A percentile compares a stretch with the other conserved stretches of the same genome.
These are phyloP conservation scores for Periconia digitata DNA, from an alignment of 2,329 filamentous ascomycete genomes.

Conservation along the genomic window DNA sequence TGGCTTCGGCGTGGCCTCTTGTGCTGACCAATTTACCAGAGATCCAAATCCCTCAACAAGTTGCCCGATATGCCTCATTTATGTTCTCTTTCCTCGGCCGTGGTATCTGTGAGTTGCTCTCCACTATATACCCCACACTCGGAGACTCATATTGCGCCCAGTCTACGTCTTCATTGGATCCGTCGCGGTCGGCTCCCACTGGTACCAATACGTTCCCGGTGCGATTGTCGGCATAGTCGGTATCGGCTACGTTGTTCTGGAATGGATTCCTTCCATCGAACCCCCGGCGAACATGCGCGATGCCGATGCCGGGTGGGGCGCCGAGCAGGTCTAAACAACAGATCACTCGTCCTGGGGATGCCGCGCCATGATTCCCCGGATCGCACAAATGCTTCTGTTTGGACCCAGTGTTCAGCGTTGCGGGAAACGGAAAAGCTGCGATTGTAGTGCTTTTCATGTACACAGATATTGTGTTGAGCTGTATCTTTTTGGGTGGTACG, in stretches of 20 bases:
- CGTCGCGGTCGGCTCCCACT: conserved; percentile 70
- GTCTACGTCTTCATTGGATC: conserved; percentile 96
- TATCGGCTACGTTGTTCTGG: conserved; percentile 65
- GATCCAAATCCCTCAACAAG: conserved; percentile 91
- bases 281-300: conserved; percentile 58
- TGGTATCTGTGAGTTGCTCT: conserved; percentile 78
- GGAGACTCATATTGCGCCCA: conserved; percentile 43
- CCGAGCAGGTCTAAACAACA: conserved; percentile 52
- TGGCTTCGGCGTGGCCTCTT: neutral
- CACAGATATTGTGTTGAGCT: conserved; percentile 10
- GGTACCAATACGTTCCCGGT: conserved; percentile 74
- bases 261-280: conserved; percentile 56
- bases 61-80: conserved; percentile 93
- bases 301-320: conserved; percentile 56
- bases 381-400: neutral
- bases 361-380: conserved; percentile 28
- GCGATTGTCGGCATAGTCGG: conserved; percentile 77
- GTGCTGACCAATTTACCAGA: conserved; percentile 52
- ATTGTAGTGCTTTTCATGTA: conserved; percentile 15
- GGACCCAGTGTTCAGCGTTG: neutral
- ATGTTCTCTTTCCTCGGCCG: conserved; percentile 97
- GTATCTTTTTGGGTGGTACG: conserved; percentile 2
- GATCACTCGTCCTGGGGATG: conserved; percentile 19
- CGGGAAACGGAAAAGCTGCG: neutral
- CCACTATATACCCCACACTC: neutral